Conservation (phyloP, 2,329 filamentous ascomycete species). For the Blastomyces emzantsi region DNA sequence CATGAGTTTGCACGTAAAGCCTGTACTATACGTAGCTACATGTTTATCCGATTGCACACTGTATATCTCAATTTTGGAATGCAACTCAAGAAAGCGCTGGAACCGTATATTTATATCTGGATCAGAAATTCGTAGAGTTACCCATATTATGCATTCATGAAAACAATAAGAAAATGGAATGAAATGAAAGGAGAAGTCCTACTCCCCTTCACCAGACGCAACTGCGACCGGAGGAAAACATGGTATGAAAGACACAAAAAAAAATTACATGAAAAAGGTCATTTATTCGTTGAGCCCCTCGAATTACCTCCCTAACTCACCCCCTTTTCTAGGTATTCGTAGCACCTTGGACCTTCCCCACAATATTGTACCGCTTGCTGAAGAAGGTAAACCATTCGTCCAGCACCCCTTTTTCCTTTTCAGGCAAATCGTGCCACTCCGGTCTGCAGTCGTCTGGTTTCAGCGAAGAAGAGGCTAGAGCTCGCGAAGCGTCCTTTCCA, state of each 20-base stretch:
- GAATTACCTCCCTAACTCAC: too few relatives aligned
- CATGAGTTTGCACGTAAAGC: neutral
- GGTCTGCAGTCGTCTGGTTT: conserved; percentile 73
- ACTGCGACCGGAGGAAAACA: neutral
- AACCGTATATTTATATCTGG: neutral
- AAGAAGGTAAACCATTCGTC: conserved; percentile 96
- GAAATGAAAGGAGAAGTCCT: neutral
- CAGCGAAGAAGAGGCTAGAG: conserved; percentile 75
- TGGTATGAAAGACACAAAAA: neutral
- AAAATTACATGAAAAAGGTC: neutral
- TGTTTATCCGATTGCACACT: neutral
- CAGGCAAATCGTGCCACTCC: conserved; percentile 72
- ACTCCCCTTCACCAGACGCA: neutral
- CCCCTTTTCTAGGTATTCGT: conserved; percentile 24
- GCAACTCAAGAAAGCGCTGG: neutral
- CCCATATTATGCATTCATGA: neutral
- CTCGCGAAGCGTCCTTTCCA: conserved; percentile 91
- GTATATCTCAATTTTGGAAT: neutral
- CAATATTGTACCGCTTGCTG: conserved; percentile 87
- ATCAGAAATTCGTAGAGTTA: neutral
- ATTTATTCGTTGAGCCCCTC: neutral
- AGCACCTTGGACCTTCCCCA: conserved; percentile 38
- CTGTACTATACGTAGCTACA: neutral
- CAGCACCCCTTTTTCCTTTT: conserved; percentile 75
- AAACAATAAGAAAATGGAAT: neutral